Percentiles rank a stretch among this genome's conserved stretches.
These are phyloP conservation scores for Arthrobotrys megalospora DNA, from an alignment of 2,329 filamentous ascomycete species.

Conservation along the genomic window DNA sequence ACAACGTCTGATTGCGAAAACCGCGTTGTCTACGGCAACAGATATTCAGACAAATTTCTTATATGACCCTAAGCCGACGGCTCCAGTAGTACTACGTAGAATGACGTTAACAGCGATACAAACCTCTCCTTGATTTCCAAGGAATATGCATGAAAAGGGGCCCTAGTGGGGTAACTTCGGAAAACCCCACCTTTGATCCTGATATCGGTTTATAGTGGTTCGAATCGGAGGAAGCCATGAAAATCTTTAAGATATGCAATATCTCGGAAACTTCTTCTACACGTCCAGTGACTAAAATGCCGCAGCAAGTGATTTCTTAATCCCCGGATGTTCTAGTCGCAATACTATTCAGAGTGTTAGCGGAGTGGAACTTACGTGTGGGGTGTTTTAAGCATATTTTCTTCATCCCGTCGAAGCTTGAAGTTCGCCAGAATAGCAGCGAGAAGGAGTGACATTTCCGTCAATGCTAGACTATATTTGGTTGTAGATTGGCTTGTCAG, in stretches of 20 bases:
- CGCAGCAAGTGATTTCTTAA: constrained; percentile 15
- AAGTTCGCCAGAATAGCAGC: constrained; percentile 50
- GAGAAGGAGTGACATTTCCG: constrained; percentile 47
- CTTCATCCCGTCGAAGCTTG: constrained; percentile 36
- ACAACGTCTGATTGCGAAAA: background rate
- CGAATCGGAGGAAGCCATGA: constrained; percentile 57
- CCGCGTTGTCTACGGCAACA: constrained; percentile 1
- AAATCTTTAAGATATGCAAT: constrained; percentile 52
- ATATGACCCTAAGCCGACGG: no score
- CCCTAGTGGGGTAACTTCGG: background rate
- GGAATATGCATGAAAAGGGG: background rate
- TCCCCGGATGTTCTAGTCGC: background rate
- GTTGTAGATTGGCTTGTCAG: background rate
- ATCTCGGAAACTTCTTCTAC: constrained; percentile 58
- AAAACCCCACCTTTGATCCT: background rate
- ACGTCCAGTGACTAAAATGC: constrained; percentile 59
- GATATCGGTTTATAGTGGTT: constrained; percentile 15
- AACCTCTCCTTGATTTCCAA: background rate
- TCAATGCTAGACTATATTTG: constrained; percentile 41
- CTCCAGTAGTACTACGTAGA: no score
- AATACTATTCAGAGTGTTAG: background rate
- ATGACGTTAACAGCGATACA: background rate
- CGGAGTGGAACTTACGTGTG: background rate
- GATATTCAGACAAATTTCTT: background rate
- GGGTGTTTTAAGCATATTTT: background rate